Evolutionary conservation across 495 filamentous ascomycete species (phyloP).

Genomic region (Bathelium albidoporum): DNA sequence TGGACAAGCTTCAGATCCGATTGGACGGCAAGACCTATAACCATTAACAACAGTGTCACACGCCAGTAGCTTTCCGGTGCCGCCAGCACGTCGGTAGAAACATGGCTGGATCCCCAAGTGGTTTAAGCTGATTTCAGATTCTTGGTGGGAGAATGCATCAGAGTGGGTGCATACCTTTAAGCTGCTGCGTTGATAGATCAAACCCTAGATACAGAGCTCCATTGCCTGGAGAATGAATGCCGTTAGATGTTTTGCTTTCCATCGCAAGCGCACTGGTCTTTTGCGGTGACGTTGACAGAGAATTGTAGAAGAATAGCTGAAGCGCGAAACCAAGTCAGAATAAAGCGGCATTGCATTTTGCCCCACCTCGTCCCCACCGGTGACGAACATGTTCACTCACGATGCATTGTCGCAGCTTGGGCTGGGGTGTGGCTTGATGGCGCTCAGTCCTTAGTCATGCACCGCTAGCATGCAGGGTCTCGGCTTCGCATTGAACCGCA

Average conservation of each 20-base stretch:
- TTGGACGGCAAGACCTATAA: slow-evolving; percentile 66
- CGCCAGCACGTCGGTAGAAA: not conserved
- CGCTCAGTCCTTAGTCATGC: not conserved
- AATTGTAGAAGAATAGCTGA: not conserved
- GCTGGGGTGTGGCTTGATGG: not conserved
- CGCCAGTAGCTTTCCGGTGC: not conserved
- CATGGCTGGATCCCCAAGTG: not conserved
- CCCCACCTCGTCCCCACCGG: not conserved
- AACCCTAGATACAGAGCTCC: slow-evolving; percentile 73
- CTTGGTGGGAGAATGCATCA: not conserved
- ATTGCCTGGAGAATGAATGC: not conserved
- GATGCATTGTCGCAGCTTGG: not conserved
- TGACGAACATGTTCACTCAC: not conserved
- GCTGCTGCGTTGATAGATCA: slow-evolving; percentile 91
- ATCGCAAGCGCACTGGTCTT: not conserved
- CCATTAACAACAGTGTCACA: not conserved
- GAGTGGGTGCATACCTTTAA: slow-evolving; percentile 53
- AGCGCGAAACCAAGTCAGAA: not conserved
- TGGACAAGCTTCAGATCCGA: slow-evolving; percentile 66
- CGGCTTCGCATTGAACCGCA: not conserved
- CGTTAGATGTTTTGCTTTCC: not conserved
- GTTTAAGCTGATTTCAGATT: slow-evolving; percentile 10
- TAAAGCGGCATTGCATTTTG: not conserved
- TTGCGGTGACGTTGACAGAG: not conserved
- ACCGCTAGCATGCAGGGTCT: not conserved